Conservation (phyloP, 768 basidiomycete genomes). For the Boletus subcaerulescens region DNA sequence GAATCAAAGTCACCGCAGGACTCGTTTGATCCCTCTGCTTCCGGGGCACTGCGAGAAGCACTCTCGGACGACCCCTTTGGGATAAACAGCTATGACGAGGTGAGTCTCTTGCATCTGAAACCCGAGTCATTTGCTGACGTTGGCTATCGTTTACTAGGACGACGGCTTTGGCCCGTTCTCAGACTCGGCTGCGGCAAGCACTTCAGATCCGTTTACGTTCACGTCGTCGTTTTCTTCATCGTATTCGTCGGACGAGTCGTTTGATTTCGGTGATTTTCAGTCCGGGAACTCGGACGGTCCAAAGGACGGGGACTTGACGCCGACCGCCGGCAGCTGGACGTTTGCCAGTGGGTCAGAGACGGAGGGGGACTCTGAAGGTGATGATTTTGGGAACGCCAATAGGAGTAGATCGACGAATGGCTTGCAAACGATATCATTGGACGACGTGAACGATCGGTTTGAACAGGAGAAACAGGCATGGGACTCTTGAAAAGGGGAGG, state of each 20-base stretch:
- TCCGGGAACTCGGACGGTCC: conserved; percentile 33
- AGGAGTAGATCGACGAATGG: conserved; percentile 14
- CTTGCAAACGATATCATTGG: conserved; percentile 29
- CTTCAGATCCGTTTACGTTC: conserved; percentile 54
- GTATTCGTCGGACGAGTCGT: conserved; percentile 66
- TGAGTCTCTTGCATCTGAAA: conserved; percentile 22
- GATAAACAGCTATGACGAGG: conserved; percentile 47
- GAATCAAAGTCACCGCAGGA: conserved; percentile 36
- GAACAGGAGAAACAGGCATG: conserved; percentile 15
- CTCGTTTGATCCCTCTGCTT: conserved; percentile 43
- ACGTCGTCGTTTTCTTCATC: conserved; percentile 45
- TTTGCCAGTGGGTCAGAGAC: conserved; percentile 45
- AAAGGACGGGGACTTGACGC: conserved; percentile 49
- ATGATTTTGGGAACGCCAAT: conserved; percentile 25
- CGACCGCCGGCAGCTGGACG: conserved; percentile 70
- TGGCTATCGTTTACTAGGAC: conserved; percentile 32
- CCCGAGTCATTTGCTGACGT: neutral
- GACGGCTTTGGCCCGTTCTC: conserved; percentile 83
- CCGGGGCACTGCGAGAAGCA: conserved; percentile 31
- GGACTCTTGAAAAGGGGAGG: conserved; percentile 7
- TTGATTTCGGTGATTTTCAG: conserved; percentile 82
- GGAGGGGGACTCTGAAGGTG: conserved; percentile 32
- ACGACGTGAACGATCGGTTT: conserved; percentile 23
- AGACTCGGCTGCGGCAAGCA: conserved; percentile 50
- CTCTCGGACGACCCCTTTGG: conserved; percentile 52